Conservation (phyloP, 345 rosid species). For the Moringa oleifera region DNA sequence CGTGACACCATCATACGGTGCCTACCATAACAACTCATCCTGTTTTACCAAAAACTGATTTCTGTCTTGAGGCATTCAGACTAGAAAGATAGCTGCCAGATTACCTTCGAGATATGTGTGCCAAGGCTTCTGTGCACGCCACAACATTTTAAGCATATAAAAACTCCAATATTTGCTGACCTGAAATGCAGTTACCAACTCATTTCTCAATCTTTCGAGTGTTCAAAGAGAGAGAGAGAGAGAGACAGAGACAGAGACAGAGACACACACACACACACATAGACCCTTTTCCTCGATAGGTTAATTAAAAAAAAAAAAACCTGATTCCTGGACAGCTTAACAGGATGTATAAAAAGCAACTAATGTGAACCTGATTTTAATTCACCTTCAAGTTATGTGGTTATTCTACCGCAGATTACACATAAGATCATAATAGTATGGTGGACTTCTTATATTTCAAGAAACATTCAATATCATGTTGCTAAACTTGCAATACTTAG, state of each 20-base stretch:
- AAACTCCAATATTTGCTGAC: constrained; percentile 96
- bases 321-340: neutral
- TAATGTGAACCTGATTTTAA: neutral
- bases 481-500: neutral
- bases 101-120: constrained; percentile 90
- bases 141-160: constrained; percentile 93
- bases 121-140: constrained; percentile 98
- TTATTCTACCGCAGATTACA: neutral
- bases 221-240: neutral
- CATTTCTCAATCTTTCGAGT: neutral
- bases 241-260: too few relatives aligned
- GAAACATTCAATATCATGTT: neutral
- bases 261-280: too few relatives aligned
- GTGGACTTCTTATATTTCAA: too few relatives aligned
- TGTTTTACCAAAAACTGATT: neutral
- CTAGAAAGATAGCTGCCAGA: neutral
- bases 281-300: neutral
- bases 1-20: too few relatives aligned
- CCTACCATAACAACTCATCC: neutral
- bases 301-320: neutral
- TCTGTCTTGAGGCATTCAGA: neutral
- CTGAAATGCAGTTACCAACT: constrained; percentile 38
- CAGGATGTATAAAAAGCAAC: neutral
- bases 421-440: too few relatives aligned
- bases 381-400: neutral